These are phyloP conservation scores for Pestalotiopsis sp. DNA, from an alignment of 2,329 filamentous ascomycete genomes.

Conservation along the genomic window DNA sequence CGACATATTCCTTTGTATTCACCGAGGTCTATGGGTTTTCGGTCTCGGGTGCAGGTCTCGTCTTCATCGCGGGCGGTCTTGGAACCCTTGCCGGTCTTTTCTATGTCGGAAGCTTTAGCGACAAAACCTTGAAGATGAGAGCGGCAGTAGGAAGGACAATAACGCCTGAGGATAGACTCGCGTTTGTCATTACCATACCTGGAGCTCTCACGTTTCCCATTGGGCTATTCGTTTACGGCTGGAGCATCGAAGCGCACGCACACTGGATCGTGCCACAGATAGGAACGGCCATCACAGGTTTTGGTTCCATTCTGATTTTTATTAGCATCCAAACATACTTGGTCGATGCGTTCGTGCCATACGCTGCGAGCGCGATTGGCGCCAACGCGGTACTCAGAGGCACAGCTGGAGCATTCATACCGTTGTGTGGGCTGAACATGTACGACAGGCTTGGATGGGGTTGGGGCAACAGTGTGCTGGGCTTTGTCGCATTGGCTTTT, in stretches of 20 bases:
- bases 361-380: slow-evolving; percentile 24
- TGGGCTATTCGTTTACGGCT: slow-evolving; percentile 43
- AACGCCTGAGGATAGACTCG: slow-evolving; percentile 52
- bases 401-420: slow-evolving; percentile 19
- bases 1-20: slow-evolving; percentile 34
- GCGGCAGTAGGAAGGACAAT: slow-evolving; percentile 14
- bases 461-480: slow-evolving; percentile 30
- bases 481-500: slow-evolving; percentile 23
- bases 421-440: slow-evolving; percentile 20
- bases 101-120: slow-evolving; percentile 20
- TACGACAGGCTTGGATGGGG: slow-evolving; percentile 26
- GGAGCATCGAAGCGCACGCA: slow-evolving; percentile 37
- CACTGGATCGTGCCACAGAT: slow-evolving; percentile 45
- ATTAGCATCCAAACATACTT: slow-evolving; percentile 27
- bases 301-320: slow-evolving; percentile 29
- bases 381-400: slow-evolving; percentile 26
- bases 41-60: slow-evolving; percentile 27
- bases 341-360: slow-evolving; percentile 42
- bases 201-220: slow-evolving; percentile 38
- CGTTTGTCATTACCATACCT: slow-evolving; percentile 52
- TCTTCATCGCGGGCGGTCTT: slow-evolving; percentile 50
- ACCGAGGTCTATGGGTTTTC: slow-evolving; percentile 29
- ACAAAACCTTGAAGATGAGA: slow-evolving; percentile 16
- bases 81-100: slow-evolving; percentile 29
- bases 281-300: slow-evolving; percentile 35